These are phyloP conservation scores for Nidula microcarpa DNA, from an alignment of 768 basidiomycete species.

Conservation along the genomic window DNA sequence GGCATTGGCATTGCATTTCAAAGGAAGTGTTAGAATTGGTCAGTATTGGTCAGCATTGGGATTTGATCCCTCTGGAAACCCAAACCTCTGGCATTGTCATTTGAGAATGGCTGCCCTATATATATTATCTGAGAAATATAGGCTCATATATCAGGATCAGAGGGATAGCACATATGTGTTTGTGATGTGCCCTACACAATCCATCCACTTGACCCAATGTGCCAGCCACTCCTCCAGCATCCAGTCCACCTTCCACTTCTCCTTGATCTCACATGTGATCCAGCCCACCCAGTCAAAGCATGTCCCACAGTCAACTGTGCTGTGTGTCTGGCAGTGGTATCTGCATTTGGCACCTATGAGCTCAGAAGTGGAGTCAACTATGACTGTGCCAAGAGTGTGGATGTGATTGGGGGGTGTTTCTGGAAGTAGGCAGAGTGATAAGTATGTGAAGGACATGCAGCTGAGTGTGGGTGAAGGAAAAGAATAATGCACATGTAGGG, in stretches of 20 bases:
- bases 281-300: conserved; percentile 34
- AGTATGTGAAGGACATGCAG: neutral
- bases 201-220: no score
- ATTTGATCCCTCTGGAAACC: no score
- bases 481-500: conserved; percentile 12
- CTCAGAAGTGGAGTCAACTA: no score
- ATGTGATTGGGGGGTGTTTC: conserved; percentile 15
- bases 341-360: conserved; percentile 4
- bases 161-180: no score
- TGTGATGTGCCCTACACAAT: neutral
- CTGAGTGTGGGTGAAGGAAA: neutral
- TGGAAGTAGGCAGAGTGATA: conserved; percentile 1
- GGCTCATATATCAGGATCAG: no score
- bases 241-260: conserved; percentile 12
- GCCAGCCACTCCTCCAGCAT: conserved; percentile 2
- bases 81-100: no score
- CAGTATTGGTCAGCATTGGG: no score
- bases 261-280: conserved; percentile 20
- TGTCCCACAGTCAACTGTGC: conserved; percentile 19
- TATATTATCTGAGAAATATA: no score
- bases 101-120: no score
- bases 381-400: conserved; percentile 14
- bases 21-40: no score
- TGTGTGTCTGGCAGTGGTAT: conserved; percentile 24
- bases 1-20: no score